Evolutionary conservation across 164 flowering plant genomes (phyloP), one percentile per base, ranked within the genome.

Genomic region (Litsea cubeba): DNA sequence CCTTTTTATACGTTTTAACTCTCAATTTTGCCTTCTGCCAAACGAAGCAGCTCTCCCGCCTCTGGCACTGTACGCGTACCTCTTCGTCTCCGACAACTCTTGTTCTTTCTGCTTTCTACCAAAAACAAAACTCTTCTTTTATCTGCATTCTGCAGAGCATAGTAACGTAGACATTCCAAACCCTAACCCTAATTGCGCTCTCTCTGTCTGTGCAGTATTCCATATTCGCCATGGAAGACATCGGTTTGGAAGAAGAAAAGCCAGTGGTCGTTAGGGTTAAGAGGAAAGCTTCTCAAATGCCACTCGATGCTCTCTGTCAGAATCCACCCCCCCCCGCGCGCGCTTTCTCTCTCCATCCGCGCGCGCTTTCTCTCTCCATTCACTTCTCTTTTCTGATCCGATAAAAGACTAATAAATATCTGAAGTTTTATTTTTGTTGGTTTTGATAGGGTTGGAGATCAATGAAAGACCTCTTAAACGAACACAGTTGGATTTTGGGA

Each of bases 381-480:
- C 24, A 25, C 7, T 35, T 35, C 40, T 35, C 46, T 35, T 35
- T 50, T 18, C 7, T 22, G 15, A 20, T 66, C 17, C 25, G 5
- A 15, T 22, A 20, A 50, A 77, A 3, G 14, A 46, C 7, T 15
- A 35, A 15, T 40, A 10, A 28, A 69, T 46, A 22, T 66, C 46
- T 68, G 1, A 32, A 23, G 46, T 35, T 57, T 20, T 26, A 24
- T 51, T 72, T n/a, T 54, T 73, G 50, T 2, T 28, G 18, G 22
- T 69, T 35, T 35, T 64, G 73, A 1, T 62, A 94, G 98, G 97
- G 97, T 84, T 92, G 28, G 97, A 95, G 82, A 91, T 92, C 79
- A 91, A 85, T 30, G 97, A 91, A 79, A 90, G 93, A 73, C 98
- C 98, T 1, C 32, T 82, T 62, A 92, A 94, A 81, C 84, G 93